Base-by-base conservation (phyloP, 768 basidiomycete species). In the Russula earlei region DNA sequence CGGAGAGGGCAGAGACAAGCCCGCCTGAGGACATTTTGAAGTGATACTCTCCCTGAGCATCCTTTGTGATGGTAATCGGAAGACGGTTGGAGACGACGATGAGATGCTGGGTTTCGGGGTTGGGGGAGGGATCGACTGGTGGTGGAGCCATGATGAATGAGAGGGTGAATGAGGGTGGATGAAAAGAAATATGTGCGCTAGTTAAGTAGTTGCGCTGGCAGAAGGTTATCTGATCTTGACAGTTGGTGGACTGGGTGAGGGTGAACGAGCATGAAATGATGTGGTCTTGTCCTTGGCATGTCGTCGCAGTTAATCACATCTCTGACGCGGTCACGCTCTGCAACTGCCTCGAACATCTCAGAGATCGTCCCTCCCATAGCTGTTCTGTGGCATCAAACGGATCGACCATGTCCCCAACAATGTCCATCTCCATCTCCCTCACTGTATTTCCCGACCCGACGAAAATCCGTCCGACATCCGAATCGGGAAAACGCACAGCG, bases 11-110 rank as follows among this genome's bases (percentile, higher is more conserved):
- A 51, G 90, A 93, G 60, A 98, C 96, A 59, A 99, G 87, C 52
- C 96, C 96, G 27, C 96, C 96, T 3, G 91, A 94, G 57, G 91
- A 94, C 94, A 97, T 96, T 77, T 95, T 89, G 82, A 96, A 98
- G 75, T 94, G 90, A 71, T 94, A 97, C 70, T 95, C 85, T 68
- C 93, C 93, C 49, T 77, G 73, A 14, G 80, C 84, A 80, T 97
- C 94, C 74, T 92, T 95, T 69, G 76, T 90, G 68, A 98, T 97
- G 45, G 95, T 96, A 58, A 98, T 81, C 20, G 95, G 95, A 56
- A 98, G 84, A 52, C 95, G 83, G 73, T 97, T 97, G 49, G 90
- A 88, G 67, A 97, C 91, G 65, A 97, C 91, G 72, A 97, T 86
- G 77, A 97, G 85, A 63, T 91, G 87, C 55, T 75, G 77, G 3